Evolutionary conservation across 108 stramenopile species (phyloP), one percentile per base, ranked within the genome.

Genomic region (Nitzschia putrida): DNA sequence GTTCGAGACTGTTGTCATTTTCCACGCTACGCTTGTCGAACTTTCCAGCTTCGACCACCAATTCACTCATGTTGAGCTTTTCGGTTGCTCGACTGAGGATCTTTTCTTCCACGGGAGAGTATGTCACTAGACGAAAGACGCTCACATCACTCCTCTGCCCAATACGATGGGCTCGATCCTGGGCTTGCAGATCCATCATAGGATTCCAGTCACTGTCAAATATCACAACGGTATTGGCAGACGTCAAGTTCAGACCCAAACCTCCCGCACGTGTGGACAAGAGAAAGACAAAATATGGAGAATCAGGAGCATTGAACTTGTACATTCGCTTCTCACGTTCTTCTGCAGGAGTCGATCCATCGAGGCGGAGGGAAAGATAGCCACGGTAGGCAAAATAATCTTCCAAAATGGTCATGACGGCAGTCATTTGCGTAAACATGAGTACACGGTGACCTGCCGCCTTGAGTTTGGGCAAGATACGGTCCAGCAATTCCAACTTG

Each of bases 131-230:
- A 7, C 98, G 93, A 68, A 95, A 97, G 11, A 98, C 96, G 57
- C 93, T 78, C 10, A 97, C 97, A 59, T 88, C 83, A 22, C 80
- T 85, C 12, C 82, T 68, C 69, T 99, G 98, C 7, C 98, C 98
- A 55, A 98, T 97, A 25, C 98, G 91, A 82, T 99, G 97, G 23
- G 96, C 97, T 44, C 98, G 82, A 75, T 97, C 98, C 70, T 96
- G 95, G 7, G 97, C 97, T 78, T 99, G 98, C 43, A 93, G 68
- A 72, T 99, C 97, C 93, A 94, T 95, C 83, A 95, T 94, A 25
- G 98, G 98, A 72, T 99, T 99, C 98, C 98, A 99, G 76, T 99
- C 98, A 56, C 88, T 88, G 69, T 97, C 98, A 80, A 97, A 98
- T 61, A 99, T 91, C 65, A 99, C 91, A 22, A 96, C 96, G 8